Evolutionary conservation across 2,329 filamentous ascomycete species (phyloP).

Genomic region (Microdochium trichocladiopsis): DNA sequence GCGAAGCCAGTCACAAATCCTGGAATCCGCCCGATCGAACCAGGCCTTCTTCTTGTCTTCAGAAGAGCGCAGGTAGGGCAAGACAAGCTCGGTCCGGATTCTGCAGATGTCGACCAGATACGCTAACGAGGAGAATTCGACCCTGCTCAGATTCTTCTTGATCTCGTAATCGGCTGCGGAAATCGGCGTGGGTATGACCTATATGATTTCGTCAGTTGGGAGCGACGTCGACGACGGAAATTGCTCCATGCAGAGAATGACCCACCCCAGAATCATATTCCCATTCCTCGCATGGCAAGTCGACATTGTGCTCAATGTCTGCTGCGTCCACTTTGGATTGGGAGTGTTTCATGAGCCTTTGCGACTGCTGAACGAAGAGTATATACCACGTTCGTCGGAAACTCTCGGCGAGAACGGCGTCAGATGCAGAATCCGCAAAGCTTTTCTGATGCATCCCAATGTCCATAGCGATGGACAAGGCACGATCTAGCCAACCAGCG

Average conservation of each 20-base stretch:
- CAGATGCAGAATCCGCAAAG: conserved; percentile 21
- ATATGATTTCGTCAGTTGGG: neutral
- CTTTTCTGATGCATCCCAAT: conserved; percentile 23
- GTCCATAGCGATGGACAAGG: conserved; percentile 21
- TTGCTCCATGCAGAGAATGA: conserved; percentile 1
- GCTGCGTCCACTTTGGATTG: conserved; percentile 16
- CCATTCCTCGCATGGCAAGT: conserved; percentile 31
- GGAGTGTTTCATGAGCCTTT: conserved; percentile 11
- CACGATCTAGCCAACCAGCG: conserved; percentile 17
- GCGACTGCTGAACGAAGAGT: conserved; percentile 22
- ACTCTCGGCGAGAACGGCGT: conserved; percentile 28
- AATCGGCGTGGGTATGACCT: conserved; percentile 25
- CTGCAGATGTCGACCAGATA: conserved; percentile 28
- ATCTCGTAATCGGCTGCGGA: conserved; percentile 26
- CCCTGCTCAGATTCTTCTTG: conserved; percentile 23
- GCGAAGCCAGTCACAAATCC: conserved; percentile 28
- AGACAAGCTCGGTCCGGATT: conserved; percentile 22
- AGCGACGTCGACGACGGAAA: neutral
- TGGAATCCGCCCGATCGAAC: conserved; percentile 25
- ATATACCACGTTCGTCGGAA: conserved; percentile 33
- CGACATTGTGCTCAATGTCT: conserved; percentile 21
- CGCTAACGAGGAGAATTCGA: conserved; percentile 28
- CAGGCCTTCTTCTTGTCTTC: conserved; percentile 14
- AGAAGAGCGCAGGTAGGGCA: conserved; percentile 15
- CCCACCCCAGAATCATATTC: conserved; percentile 31